Conservation (phyloP, 2,329 filamentous ascomycete species). For the Neoascochyta sp. region DNA sequence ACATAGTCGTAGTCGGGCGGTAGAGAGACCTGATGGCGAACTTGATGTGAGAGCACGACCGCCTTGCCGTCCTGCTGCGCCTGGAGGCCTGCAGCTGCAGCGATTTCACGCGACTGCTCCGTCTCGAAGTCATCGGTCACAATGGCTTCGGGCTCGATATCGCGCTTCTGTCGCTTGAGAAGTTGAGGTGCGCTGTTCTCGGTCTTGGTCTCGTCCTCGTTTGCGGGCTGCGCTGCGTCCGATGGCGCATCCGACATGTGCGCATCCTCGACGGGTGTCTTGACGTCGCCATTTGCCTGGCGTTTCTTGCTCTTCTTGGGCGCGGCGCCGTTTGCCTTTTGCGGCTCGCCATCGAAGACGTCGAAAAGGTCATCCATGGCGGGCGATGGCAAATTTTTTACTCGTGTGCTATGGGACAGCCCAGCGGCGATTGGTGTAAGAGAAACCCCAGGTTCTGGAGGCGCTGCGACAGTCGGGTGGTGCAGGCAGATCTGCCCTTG, state of each 20-base stretch:
- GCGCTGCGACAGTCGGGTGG: no score
- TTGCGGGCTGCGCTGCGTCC: constrained; percentile 4
- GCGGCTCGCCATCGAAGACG: constrained; percentile 42
- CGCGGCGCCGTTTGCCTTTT: constrained; percentile 16
- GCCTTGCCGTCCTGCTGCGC: constrained; percentile 62
- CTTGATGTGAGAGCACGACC: constrained; percentile 90
- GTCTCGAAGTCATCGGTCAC: constrained; percentile 94
- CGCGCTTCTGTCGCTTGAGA: constrained; percentile 61
- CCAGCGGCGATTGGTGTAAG: no score
- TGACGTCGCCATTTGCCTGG: constrained; percentile 76
- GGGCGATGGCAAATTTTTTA: constrained; percentile 5
- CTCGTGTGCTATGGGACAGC: no score
- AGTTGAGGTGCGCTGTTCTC: constrained; percentile 37
- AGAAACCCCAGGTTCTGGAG: no score
- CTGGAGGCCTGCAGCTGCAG: constrained; percentile 67
- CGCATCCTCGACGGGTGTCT: constrained; percentile 47
- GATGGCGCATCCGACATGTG: constrained; percentile 44
- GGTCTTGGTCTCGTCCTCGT: constrained; percentile 31
- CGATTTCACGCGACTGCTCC: constrained; percentile 86
- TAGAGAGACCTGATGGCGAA: constrained; percentile 94
- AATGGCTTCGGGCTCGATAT: constrained; percentile 69
- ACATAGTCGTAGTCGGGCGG: constrained; percentile 93
- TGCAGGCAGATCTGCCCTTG: no score
- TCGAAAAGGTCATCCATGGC: constrained; percentile 45
- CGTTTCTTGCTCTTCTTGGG: constrained; percentile 71